Evolutionary conservation across 805 yeast genomes (phyloP).

Genomic region (Zygoascus bituminiphila): DNA sequence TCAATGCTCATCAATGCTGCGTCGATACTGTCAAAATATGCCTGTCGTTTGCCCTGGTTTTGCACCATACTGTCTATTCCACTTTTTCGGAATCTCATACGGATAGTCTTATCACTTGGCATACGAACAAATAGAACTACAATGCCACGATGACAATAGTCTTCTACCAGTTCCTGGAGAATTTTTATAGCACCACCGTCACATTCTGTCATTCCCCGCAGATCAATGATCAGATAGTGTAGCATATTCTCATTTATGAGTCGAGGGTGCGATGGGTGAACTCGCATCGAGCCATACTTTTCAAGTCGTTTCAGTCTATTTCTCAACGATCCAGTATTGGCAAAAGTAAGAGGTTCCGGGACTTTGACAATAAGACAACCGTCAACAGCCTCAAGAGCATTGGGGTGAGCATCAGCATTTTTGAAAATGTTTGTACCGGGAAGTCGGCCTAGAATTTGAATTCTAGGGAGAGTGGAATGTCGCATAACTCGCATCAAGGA

Average conservation of each 20-base stretch:
- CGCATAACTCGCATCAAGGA: conserved; percentile 72
- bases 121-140: conserved; percentile 55
- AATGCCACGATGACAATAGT: conserved; percentile 47
- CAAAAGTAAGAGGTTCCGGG: conserved; percentile 84
- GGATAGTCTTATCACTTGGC: conserved; percentile 39
- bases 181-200: conserved; percentile 78
- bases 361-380: conserved; percentile 72
- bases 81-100: conserved; percentile 43
- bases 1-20: conserved; percentile 40
- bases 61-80: conserved; percentile 42
- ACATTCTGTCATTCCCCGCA: conserved; percentile 72
- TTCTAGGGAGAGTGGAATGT: conserved; percentile 73
- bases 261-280: conserved; percentile 68
- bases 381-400: conserved; percentile 41
- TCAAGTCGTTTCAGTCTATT: conserved; percentile 62
- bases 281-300: conserved; percentile 60
- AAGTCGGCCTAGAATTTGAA: conserved; percentile 69
- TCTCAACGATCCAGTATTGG: conserved; percentile 72
- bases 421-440: conserved; percentile 54
- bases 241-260: conserved; percentile 39
- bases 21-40: conserved; percentile 42
- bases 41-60: conserved; percentile 26
- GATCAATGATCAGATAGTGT: conserved; percentile 59
- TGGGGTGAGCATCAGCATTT: conserved; percentile 58
- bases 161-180: conserved; percentile 48